These are phyloP conservation scores for Mucuna pruriens DNA, from an alignment of 306 rosid genomes.

Conservation along the genomic window DNA sequence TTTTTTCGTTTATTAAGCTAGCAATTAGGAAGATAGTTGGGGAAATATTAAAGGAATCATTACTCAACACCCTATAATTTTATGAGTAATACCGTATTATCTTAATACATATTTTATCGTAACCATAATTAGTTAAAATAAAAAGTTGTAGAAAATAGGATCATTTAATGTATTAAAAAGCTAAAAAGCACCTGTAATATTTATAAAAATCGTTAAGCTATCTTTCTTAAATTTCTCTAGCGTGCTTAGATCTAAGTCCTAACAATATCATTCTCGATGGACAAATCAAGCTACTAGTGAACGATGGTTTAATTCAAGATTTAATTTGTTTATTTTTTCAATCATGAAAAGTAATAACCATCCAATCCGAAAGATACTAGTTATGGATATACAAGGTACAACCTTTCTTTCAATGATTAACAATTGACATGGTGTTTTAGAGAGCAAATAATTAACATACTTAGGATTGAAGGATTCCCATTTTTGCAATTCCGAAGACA, in stretches of 20 bases:
- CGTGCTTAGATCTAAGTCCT: background rate
- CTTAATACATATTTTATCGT: background rate
- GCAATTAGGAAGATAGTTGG: too few relatives aligned
- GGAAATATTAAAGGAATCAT: too few relatives aligned
- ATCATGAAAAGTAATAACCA: background rate
- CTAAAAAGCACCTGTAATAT: background rate
- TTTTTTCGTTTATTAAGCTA: too few relatives aligned
- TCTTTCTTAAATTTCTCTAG: background rate
- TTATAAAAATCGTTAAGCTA: background rate
- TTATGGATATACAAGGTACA: slow-evolving; percentile 3
- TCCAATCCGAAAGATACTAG: background rate
- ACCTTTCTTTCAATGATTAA: background rate
- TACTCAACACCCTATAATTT: too few relatives aligned
- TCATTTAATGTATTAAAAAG: background rate
- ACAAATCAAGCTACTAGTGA: background rate
- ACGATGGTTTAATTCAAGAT: background rate
- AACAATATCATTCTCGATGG: background rate
- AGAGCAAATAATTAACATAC: slow-evolving; percentile 26
- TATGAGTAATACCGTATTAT: too few relatives aligned
- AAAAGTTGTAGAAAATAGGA: background rate
- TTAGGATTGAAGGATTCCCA: background rate
- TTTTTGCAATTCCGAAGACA: background rate
- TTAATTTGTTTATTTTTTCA: background rate
- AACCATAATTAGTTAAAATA: background rate
- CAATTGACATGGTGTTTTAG: slow-evolving; percentile 2